These are phyloP conservation scores for Pyrenophora tritici-repentis DNA, from an alignment of 2,329 filamentous ascomycete genomes.

Conservation along the genomic window DNA sequence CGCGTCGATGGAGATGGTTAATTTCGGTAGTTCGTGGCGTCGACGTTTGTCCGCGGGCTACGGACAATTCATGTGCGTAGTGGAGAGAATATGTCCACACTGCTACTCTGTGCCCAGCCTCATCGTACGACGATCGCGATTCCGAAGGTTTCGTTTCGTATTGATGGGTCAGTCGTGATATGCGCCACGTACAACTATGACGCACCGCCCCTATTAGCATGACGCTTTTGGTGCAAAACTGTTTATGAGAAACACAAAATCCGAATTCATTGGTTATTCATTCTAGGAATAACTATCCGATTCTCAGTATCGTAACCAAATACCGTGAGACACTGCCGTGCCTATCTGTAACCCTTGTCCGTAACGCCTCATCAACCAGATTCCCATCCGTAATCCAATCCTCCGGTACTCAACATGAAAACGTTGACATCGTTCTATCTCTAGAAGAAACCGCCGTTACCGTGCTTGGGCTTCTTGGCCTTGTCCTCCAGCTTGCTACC, in stretches of 20 bases:
- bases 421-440: background rate
- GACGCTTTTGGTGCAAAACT: background rate
- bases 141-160: background rate
- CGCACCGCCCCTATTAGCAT: background rate
- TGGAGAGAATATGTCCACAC: background rate
- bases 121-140: background rate
- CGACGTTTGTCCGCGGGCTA: background rate
- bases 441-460: conserved; percentile 18
- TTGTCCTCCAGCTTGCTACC: conserved; percentile 62
- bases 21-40: background rate
- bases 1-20: background rate
- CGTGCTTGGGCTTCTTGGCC: conserved; percentile 51
- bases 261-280: conserved; percentile 4
- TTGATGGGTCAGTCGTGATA: background rate
- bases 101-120: no score
- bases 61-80: background rate
- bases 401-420: background rate
- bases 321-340: background rate
- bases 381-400: background rate
- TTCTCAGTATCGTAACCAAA: background rate
- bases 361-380: conserved; percentile 3
- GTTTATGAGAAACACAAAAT: background rate
- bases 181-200: background rate
- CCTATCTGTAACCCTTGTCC: background rate
- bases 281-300: conserved; percentile 1